A percentile compares a stretch with the other conserved stretches of the same genome.
phyloP scores from a whole-genome alignment of 257 asterid genomes.

The Solanum bulbocastanum region DNA sequence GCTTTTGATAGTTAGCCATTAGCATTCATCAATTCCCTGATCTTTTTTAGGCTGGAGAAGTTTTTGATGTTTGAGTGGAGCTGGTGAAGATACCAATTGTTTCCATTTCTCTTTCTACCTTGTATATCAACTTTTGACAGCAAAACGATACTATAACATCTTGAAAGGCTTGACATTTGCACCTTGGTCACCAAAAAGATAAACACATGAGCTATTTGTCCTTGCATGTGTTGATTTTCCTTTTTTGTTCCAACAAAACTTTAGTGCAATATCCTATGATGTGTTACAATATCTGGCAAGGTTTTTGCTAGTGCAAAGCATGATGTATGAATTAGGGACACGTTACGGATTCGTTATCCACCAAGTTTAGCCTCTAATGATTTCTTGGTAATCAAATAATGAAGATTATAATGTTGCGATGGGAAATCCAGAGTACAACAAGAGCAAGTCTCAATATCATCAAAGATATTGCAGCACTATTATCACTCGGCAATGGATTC shows the following conservation, averaged over 20 bases:
- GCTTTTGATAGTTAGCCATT: background rate
- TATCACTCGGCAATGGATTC: background rate
- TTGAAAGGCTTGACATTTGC: background rate
- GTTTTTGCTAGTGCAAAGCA: background rate
- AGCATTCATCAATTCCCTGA: background rate
- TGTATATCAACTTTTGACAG: slow-evolving; percentile 6
- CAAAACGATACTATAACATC: background rate
- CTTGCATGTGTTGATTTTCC: background rate
- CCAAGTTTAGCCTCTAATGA: background rate
- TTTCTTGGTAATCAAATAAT: background rate
- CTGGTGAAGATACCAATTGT: slow-evolving; percentile 1
- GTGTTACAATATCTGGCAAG: background rate
- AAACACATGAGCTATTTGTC: background rate
- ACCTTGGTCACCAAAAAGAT: background rate
- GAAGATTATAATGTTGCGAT: background rate
- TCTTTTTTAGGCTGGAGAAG: background rate
- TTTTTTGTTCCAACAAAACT: background rate
- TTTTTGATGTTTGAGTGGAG: background rate
- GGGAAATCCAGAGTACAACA: background rate
- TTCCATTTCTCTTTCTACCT: background rate
- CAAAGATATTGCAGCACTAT: background rate
- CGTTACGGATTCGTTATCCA: background rate
- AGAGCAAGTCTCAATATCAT: background rate
- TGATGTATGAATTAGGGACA: background rate
- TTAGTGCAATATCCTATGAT: background rate